Base-by-base conservation (phyloP, 73 alveolate species). In the Symbiodinium pilosum region DNA sequence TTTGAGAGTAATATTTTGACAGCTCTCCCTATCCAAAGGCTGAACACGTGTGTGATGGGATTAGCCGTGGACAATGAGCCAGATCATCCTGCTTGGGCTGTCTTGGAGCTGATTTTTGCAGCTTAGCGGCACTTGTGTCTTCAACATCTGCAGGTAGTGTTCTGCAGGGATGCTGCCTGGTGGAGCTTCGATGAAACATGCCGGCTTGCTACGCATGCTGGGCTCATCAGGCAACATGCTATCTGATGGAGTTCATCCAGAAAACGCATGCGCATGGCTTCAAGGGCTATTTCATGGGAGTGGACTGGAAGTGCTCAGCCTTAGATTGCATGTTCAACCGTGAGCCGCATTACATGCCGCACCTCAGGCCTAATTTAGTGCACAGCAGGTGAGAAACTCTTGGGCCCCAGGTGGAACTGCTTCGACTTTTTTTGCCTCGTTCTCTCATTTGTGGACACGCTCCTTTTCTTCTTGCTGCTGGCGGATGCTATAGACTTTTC, bases 371-470 rank as follows among this genome's bases (percentile, higher is more conserved):
- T n/a, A n/a, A n/a, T n/a, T n/a, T n/a, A n/a, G n/a, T n/a, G n/a
- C n/a, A n/a, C n/a, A n/a, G n/a, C n/a, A n/a, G n/a, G n/a, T n/a
- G n/a, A n/a, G n/a, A 0, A 51, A 0, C 68, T 0, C 28, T 2
- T 24, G n/a, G 11, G 24, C 42, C 0, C 38, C 95, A 89, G 95
- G 75, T 89, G 95, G 95, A 89, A 89, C 39, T 2, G 86, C 44
- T 89, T 89, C 51, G 95, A 89, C 42, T 89, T 89, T 52, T 59
- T 89, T 40, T 89, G 95, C 52, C 95, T 89, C 38, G 14, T 89
- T 26, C 95, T 89, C 11, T 89, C 95, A 38, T 12, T 68, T 12
- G 39, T 52, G 12, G 95, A 89, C 38, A 59, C 75, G 52, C 11
- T 32, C 2, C 14, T 89, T 38, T 59, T 89, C 75, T 89, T 89